Evolutionary conservation across 2,329 filamentous ascomycete species (phyloP).

Genomic region (Xenoacremonium recifei): DNA sequence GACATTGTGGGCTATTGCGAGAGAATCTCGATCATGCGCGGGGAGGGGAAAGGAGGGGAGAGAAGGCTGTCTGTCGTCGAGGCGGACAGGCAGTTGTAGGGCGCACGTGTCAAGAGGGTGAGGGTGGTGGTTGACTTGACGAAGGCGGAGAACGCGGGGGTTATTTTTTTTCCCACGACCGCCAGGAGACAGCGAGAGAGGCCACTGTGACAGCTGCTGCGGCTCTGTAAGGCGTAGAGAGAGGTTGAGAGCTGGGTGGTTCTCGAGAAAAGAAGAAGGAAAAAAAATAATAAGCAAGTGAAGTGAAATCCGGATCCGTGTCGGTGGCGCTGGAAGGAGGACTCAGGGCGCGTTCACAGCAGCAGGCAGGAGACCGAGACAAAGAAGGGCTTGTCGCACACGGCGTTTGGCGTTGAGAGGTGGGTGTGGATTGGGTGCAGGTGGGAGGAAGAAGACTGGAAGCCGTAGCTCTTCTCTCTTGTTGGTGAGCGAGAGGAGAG

Average conservation of each 20-base stretch:
- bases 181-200: constrained; percentile 1
- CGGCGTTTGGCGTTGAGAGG: neutral
- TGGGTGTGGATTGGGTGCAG: neutral
- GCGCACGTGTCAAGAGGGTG: constrained; percentile 30
- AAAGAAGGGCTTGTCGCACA: constrained; percentile 2
- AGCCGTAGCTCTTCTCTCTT: too few species aligned
- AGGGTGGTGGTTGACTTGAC: too few species aligned
- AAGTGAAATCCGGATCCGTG: neutral
- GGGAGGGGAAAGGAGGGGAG: constrained; percentile 20
- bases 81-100: constrained; percentile 15
- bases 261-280: constrained; percentile 3
- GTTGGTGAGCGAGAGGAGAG: too few species aligned
- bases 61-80: constrained; percentile 22
- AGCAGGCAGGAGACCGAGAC: constrained; percentile 9
- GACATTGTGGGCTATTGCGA: constrained; percentile 54
- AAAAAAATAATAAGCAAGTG: too few species aligned
- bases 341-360: constrained; percentile 10
- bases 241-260: neutral
- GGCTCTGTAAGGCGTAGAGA: neutral
- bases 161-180: constrained; percentile 15
- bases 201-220: too few species aligned
- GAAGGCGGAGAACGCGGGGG: constrained; percentile 30
- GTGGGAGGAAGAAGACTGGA: neutral
- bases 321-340: too few species aligned
- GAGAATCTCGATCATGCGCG: constrained; percentile 37